These are phyloP conservation scores for Schrenkiella parvula DNA, from an alignment of 345 rosid genomes.

Conservation along the genomic window DNA sequence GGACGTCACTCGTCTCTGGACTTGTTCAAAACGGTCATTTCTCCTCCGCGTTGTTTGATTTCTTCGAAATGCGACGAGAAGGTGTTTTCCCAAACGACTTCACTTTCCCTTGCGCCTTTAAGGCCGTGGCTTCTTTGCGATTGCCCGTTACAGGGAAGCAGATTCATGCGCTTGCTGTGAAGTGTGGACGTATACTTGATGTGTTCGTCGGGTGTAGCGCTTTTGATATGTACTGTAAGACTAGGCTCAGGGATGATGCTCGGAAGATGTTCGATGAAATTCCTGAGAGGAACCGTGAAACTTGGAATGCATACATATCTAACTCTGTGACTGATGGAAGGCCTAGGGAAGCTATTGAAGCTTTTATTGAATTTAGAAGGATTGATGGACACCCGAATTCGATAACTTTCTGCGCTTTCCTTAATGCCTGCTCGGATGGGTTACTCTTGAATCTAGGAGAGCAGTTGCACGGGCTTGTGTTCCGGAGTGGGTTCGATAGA, in stretches of 20 bases:
- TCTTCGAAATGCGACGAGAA: conserved; percentile 52
- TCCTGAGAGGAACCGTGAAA: conserved; percentile 53
- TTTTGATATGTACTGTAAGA: conserved; percentile 71
- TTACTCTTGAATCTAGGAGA: conserved; percentile 47
- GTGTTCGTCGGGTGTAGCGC: conserved; percentile 77
- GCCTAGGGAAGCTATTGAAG: conserved; percentile 44
- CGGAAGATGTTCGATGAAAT: conserved; percentile 72
- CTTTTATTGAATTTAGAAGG: conserved; percentile 51
- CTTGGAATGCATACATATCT: conserved; percentile 77
- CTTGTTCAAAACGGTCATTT: conserved; percentile 57
- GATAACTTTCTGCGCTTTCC: conserved; percentile 59
- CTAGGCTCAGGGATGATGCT: conserved; percentile 50
- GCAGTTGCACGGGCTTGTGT: conserved; percentile 59
- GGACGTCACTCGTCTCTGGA: conserved; percentile 79
- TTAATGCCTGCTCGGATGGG: conserved; percentile 69
- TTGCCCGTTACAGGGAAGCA: conserved; percentile 46
- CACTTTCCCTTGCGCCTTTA: conserved; percentile 79
- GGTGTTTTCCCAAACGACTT: conserved; percentile 63
- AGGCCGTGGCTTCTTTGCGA: conserved; percentile 58
- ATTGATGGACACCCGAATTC: conserved; percentile 59
- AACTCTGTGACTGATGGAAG: conserved; percentile 60
- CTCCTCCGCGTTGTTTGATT: conserved; percentile 47
- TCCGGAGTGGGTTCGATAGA: conserved; percentile 51
- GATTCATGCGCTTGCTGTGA: conserved; percentile 57
- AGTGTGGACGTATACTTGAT: conserved; percentile 46